phyloP scores from a whole-genome alignment of 176 grass and related monocot genomes.

The Phyllostachys edulis region DNA sequence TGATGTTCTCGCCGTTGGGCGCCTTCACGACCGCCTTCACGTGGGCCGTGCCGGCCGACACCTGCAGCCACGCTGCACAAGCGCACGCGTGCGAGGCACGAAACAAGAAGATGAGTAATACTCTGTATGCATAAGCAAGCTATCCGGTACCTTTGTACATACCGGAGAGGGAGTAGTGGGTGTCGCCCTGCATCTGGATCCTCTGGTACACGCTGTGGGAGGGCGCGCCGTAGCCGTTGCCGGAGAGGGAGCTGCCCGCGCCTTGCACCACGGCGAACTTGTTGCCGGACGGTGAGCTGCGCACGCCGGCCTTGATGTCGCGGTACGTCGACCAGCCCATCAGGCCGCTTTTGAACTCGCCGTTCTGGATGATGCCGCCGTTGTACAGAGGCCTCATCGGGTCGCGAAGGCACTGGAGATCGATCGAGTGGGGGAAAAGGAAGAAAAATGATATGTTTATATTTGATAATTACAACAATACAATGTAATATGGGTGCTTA shows the following conservation, averaged over 20 bases:
- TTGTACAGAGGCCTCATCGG: conserved; percentile 56
- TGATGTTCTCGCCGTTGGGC: conserved; percentile 22
- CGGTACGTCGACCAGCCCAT: conserved; percentile 53
- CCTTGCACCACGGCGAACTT: conserved; percentile 35
- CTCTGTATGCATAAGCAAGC: background rate
- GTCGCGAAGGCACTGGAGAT: conserved; percentile 65
- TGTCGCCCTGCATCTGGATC: conserved; percentile 45
- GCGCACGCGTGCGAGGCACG: too few relatives aligned
- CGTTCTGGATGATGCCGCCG: conserved; percentile 68
- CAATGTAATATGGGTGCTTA: too few relatives aligned
- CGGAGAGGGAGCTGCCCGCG: conserved; percentile 19
- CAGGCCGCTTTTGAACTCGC: conserved; percentile 61
- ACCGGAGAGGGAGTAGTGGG: conserved; percentile 75
- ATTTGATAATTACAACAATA: too few relatives aligned
- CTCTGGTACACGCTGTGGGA: conserved; percentile 63
- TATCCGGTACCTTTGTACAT: background rate
- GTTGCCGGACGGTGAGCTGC: conserved; percentile 49
- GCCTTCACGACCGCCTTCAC: conserved; percentile 54
- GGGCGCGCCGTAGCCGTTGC: conserved; percentile 15
- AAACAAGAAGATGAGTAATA: background rate
- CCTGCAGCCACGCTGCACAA: conserved; percentile 61
- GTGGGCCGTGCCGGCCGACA: conserved; percentile 35
- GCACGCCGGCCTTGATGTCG: conserved; percentile 32
- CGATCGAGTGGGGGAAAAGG: background rate
- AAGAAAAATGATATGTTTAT: background rate